phyloP scores from a whole-genome alignment of 306 rosid species.

The Trichosanthes cucumerina region DNA sequence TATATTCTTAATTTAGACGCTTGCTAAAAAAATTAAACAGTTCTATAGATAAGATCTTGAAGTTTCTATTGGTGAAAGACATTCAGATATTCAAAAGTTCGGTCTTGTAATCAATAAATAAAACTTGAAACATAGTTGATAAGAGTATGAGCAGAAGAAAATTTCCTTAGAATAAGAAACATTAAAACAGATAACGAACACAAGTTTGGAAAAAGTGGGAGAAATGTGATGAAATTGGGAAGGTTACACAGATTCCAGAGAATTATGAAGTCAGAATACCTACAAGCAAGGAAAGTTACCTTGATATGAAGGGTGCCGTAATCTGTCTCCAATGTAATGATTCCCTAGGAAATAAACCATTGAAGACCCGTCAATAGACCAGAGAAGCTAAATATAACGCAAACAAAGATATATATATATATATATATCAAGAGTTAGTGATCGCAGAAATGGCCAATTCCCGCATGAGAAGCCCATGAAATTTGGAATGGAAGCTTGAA shows the following conservation, averaged over 20 bases:
- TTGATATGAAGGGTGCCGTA: conserved; percentile 71
- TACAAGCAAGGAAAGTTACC: conserved; percentile 32
- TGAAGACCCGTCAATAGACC: not conserved
- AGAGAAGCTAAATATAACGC: conserved; percentile 3
- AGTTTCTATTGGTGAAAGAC: not conserved
- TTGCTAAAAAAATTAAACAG: not conserved
- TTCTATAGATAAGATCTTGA: not conserved
- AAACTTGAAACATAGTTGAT: not conserved
- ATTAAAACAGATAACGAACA: not conserved
- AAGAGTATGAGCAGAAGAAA: not conserved
- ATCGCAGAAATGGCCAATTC: not conserved
- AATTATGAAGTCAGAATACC: not conserved
- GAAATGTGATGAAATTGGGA: not conserved
- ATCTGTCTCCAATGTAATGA: conserved; percentile 60
- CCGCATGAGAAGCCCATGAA: not conserved
- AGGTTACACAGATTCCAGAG: not conserved
- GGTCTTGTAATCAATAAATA: not conserved
- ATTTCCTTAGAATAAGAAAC: not conserved
- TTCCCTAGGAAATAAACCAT: conserved; percentile 44
- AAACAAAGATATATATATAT: not conserved
- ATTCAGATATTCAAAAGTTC: not conserved
- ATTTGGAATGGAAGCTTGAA: not conserved
- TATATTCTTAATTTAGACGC: not conserved
- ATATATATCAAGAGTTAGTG: not conserved
- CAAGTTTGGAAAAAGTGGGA: not conserved